phyloP scores from a whole-genome alignment of 2,329 filamentous ascomycete species.

The Alternaria triticina region DNA sequence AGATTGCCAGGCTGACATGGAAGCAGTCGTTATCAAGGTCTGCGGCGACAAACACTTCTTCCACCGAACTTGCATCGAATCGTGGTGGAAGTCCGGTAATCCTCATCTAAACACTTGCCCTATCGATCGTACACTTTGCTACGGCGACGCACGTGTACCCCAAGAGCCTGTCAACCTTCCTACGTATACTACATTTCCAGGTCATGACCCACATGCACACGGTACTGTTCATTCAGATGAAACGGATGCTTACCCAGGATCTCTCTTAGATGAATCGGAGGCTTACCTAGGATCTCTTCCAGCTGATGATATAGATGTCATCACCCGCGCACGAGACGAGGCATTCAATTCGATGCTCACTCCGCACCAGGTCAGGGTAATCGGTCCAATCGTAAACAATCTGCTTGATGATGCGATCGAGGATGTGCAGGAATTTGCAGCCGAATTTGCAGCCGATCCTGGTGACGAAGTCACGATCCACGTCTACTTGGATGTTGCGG shows the following conservation, averaged over 20 bases:
- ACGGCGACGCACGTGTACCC: neutral
- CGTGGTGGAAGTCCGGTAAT: constrained; percentile 17
- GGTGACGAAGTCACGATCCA: neutral
- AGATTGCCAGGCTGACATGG: neutral
- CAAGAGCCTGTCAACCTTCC: neutral
- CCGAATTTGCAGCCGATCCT: too few species aligned
- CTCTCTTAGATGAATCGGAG: too few species aligned
- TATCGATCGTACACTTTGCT: neutral
- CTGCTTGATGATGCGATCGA: neutral
- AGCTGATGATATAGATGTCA: neutral
- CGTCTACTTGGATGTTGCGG: neutral
- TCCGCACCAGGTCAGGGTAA: neutral
- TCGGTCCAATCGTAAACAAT: neutral
- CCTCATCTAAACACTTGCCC: constrained; percentile 13
- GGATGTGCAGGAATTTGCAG: neutral
- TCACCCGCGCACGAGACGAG: neutral
- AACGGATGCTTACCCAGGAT: too few species aligned
- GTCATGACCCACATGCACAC: neutral
- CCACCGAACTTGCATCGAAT: neutral
- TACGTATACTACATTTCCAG: neutral
- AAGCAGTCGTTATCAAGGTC: neutral
- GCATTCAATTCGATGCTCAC: neutral
- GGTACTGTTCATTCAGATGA: neutral
- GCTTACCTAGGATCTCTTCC: neutral
- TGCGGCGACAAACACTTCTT: constrained; percentile 3